A percentile compares a stretch with the other conserved stretches of the same genome.
Evolutionary conservation across 805 yeast species (phyloP).

Genomic region (Wickerhamomyces bovis): DNA sequence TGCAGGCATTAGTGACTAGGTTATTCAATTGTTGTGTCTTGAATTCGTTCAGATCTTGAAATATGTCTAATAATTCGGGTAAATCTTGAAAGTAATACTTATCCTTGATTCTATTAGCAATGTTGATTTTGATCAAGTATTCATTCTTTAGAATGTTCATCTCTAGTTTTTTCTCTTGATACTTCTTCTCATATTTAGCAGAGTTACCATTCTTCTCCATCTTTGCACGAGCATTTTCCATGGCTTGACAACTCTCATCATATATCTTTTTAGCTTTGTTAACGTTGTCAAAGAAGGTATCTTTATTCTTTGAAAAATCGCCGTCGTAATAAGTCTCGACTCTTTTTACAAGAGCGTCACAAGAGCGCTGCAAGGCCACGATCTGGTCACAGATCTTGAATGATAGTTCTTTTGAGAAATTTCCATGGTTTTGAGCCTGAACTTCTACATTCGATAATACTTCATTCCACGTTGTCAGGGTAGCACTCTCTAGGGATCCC

Average conservation of each 20-base stretch:
- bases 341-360: slow-evolving; percentile 46
- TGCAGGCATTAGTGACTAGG: slow-evolving; percentile 53
- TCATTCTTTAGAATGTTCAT: slow-evolving; percentile 88
- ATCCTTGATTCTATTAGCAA: slow-evolving; percentile 88
- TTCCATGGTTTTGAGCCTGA: slow-evolving; percentile 59
- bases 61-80: slow-evolving; percentile 81
- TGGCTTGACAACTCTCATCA: slow-evolving; percentile 70
- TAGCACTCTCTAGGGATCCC: slow-evolving; percentile 86
- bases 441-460: slow-evolving; percentile 77
- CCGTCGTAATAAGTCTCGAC: slow-evolving; percentile 52
- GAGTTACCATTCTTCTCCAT: slow-evolving; percentile 54
- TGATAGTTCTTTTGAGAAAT: slow-evolving; percentile 55
- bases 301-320: slow-evolving; percentile 41
- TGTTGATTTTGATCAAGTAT: slow-evolving; percentile 72
- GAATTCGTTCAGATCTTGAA: slow-evolving; percentile 79
- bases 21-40: slow-evolving; percentile 68
- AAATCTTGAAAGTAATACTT: slow-evolving; percentile 89
- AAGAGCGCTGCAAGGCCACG: slow-evolving; percentile 43
- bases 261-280: slow-evolving; percentile 56
- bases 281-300: slow-evolving; percentile 25
- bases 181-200: slow-evolving; percentile 39
- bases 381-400: slow-evolving; percentile 58
- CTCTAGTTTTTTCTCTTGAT: slow-evolving; percentile 57
- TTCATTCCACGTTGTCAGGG: slow-evolving; percentile 86
- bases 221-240: slow-evolving; percentile 77